A percentile compares a stretch with the other conserved stretches of the same genome.
phyloP scores from a whole-genome alignment of 495 filamentous ascomycete genomes.

The Aspergillus nanangensis region DNA sequence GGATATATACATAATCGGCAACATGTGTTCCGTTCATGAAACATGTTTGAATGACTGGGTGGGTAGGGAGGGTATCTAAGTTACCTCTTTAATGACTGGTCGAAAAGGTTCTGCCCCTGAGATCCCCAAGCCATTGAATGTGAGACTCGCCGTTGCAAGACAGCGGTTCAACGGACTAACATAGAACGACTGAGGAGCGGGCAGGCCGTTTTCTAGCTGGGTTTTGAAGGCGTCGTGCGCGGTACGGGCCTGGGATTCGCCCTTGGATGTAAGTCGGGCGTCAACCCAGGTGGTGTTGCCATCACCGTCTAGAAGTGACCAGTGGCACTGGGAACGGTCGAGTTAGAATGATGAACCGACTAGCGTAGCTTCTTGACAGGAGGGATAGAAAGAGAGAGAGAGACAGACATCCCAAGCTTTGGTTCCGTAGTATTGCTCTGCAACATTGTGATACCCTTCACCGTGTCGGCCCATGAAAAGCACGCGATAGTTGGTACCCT shows the following conservation, averaged over 20 bases:
- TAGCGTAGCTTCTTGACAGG: not conserved
- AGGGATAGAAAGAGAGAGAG: not conserved
- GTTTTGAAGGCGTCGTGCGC: conserved; percentile 62
- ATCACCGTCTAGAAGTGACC: conserved; percentile 70
- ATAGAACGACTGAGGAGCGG: conserved; percentile 65
- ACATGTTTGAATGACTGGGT: too few species aligned
- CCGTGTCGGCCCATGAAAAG: conserved; percentile 71
- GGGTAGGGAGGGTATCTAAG: not conserved
- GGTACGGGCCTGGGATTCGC: conserved; percentile 58
- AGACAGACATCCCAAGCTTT: conserved; percentile 57
- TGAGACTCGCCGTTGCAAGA: conserved; percentile 58
- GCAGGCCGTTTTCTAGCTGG: conserved; percentile 52
- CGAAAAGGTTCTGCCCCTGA: conserved; percentile 49
- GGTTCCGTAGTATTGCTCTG: conserved; percentile 61
- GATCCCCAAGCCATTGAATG: conserved; percentile 53
- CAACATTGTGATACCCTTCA: conserved; percentile 67
- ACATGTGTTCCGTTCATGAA: too few species aligned
- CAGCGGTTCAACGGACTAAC: conserved; percentile 71
- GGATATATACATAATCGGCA: too few species aligned
- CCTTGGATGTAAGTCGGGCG: conserved; percentile 59
- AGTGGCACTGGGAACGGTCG: conserved; percentile 51
- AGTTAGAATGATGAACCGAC: not conserved
- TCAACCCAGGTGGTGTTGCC: conserved; percentile 65
- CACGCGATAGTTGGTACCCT: conserved; percentile 55
- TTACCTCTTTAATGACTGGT: conserved; percentile 64